Conservation (phyloP, 495 filamentous ascomycete species). For the Trichoderma reesei region DNA sequence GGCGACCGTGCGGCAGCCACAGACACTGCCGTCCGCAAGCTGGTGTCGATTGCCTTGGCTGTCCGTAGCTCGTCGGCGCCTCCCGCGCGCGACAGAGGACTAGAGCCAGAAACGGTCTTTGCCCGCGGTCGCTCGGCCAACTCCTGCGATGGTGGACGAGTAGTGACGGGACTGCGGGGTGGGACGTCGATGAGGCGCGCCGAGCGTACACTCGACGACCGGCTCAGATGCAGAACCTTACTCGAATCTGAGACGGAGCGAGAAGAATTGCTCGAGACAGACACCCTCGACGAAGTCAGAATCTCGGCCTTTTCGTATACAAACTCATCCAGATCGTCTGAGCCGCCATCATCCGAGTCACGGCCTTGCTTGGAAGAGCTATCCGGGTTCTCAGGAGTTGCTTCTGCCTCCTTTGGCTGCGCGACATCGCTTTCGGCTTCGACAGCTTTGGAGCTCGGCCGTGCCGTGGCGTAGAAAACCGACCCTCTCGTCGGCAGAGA, state of each 20-base stretch:
- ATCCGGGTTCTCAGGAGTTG: constrained; percentile 20
- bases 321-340: constrained; percentile 2
- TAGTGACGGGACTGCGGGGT: constrained; percentile 35
- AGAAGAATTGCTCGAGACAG: constrained; percentile 38
- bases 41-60: background rate
- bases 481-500: constrained; percentile 2
- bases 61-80: constrained; percentile 27
- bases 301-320: constrained; percentile 30
- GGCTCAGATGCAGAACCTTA: constrained; percentile 25
- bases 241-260: constrained; percentile 31
- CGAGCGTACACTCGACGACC: constrained; percentile 43
- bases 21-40: background rate
- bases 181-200: constrained; percentile 45
- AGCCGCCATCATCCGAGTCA: constrained; percentile 1
- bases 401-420: background rate
- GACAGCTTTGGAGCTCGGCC: constrained; percentile 1
- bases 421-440: constrained; percentile 19
- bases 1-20: background rate
- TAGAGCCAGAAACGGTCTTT: constrained; percentile 24
- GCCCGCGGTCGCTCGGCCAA: constrained; percentile 26
- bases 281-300: constrained; percentile 45
- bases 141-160: constrained; percentile 35
- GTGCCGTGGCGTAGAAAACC: background rate
- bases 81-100: constrained; percentile 31
- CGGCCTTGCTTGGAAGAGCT: constrained; percentile 31